Conservation (phyloP, 2,329 filamentous ascomycete species). For the Pseudogymnoascus sp. region DNA sequence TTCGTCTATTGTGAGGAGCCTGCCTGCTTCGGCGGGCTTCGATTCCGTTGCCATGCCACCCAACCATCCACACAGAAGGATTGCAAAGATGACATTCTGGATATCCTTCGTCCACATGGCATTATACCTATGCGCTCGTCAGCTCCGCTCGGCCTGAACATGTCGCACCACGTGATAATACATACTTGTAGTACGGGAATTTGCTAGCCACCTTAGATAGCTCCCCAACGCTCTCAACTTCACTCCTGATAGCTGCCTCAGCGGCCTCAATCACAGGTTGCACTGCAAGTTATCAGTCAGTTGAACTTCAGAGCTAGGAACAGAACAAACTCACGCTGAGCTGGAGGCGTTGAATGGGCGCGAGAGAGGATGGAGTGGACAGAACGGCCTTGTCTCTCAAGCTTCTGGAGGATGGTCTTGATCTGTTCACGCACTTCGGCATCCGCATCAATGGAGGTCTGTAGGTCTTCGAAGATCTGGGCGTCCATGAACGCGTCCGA, state of each 20-base stretch:
- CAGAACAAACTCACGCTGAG: slow-evolving; percentile 40
- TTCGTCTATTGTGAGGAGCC: slow-evolving; percentile 81
- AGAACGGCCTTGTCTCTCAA: slow-evolving; percentile 75
- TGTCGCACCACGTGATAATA: background rate
- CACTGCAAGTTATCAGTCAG: slow-evolving; percentile 39
- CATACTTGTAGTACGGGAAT: slow-evolving; percentile 91
- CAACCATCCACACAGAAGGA: slow-evolving; percentile 62
- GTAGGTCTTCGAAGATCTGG: slow-evolving; percentile 77
- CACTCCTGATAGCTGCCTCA: slow-evolving; percentile 58
- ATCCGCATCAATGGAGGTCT: slow-evolving; percentile 85
- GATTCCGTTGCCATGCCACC: slow-evolving; percentile 57
- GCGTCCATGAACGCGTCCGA: slow-evolving; percentile 42
- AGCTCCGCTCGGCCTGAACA: slow-evolving; percentile 1
- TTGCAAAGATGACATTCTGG: slow-evolving; percentile 62
- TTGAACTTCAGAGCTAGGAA: background rate
- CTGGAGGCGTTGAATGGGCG: slow-evolving; percentile 76
- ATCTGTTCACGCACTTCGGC: slow-evolving; percentile 73
- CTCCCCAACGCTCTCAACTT: slow-evolving; percentile 61
- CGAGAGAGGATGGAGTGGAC: slow-evolving; percentile 77
- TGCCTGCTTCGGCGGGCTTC: slow-evolving; percentile 44
- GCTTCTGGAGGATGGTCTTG: slow-evolving; percentile 66
- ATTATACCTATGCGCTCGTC: slow-evolving; percentile 54
- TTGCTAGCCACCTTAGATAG: slow-evolving; percentile 67
- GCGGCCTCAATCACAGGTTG: slow-evolving; percentile 59
- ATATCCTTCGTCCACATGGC: slow-evolving; percentile 74